phyloP scores from a whole-genome alignment of 176 grass and related monocot species.

The Metroxylon sagu region DNA sequence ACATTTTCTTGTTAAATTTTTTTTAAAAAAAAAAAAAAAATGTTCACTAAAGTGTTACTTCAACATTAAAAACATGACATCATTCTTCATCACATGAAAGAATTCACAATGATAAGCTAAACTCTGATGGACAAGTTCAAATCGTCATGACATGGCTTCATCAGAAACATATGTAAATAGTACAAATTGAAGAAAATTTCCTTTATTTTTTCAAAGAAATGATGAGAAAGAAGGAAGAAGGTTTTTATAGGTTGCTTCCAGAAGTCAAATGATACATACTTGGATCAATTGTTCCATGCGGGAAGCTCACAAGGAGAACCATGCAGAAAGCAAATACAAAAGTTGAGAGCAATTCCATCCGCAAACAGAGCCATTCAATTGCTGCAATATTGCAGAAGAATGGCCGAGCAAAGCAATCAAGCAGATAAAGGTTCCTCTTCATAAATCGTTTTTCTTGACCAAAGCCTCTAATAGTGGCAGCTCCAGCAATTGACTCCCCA shows the following conservation, averaged over 20 bases:
- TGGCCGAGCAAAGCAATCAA: conserved; percentile 90
- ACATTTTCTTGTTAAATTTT: background rate
- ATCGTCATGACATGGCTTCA: no score
- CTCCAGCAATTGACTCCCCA: conserved; percentile 92
- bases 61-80: no score
- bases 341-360: conserved; percentile 93
- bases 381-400: conserved; percentile 97
- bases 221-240: no score
- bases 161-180: no score
- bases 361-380: conserved; percentile 95
- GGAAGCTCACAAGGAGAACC: conserved; percentile 93
- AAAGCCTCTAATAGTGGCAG: conserved; percentile 88
- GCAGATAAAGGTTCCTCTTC: conserved; percentile 89
- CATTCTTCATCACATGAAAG: no score
- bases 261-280: conserved; percentile 53
- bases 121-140: no score
- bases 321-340: conserved; percentile 97
- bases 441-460: conserved; percentile 96
- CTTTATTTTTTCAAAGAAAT: no score
- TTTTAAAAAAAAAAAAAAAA: no score
- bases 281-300: conserved; percentile 93
- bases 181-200: no score
- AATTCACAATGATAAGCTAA: no score
- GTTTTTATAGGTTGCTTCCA: background rate
- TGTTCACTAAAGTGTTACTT: no score